Percentiles rank a stretch among this genome's conserved stretches.
Evolutionary conservation across 257 asterid species (phyloP).

Genomic region (Przewalskia tangutica): DNA sequence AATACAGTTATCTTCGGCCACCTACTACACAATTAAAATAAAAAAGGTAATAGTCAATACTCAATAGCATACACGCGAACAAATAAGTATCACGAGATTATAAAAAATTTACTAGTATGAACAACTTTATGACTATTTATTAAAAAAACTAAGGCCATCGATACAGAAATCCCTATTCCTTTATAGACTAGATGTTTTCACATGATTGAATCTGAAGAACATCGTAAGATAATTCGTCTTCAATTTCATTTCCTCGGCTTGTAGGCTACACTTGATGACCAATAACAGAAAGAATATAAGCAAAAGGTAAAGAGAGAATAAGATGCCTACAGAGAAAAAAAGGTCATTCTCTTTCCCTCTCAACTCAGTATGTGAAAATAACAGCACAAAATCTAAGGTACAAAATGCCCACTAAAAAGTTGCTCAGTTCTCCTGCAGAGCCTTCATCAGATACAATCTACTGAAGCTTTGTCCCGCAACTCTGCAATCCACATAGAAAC

Average conservation of each 20-base stretch:
- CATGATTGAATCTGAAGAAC: background rate
- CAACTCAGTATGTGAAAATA: background rate
- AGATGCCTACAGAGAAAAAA: background rate
- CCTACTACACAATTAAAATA: background rate
- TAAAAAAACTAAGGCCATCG: background rate
- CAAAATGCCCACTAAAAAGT: background rate
- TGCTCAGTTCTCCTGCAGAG: conserved; percentile 56
- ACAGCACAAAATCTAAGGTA: background rate
- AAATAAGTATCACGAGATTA: background rate
- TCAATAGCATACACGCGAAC: background rate
- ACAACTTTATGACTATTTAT: background rate
- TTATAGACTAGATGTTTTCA: background rate
- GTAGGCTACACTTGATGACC: background rate
- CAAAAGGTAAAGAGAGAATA: background rate
- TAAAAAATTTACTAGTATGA: too few relatives aligned
- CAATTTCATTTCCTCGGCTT: background rate
- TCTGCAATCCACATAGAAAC: conserved; percentile 26
- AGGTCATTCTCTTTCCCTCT: background rate
- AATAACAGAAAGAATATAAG: background rate
- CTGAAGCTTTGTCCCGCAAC: conserved; percentile 95
- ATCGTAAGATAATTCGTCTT: background rate
- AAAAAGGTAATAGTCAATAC: background rate
- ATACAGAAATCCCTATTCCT: background rate
- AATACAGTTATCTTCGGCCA: background rate
- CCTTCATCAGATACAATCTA: conserved; percentile 75